Base-by-base conservation (phyloP, 148 eudicot species). In the Camellia granthamiana region DNA sequence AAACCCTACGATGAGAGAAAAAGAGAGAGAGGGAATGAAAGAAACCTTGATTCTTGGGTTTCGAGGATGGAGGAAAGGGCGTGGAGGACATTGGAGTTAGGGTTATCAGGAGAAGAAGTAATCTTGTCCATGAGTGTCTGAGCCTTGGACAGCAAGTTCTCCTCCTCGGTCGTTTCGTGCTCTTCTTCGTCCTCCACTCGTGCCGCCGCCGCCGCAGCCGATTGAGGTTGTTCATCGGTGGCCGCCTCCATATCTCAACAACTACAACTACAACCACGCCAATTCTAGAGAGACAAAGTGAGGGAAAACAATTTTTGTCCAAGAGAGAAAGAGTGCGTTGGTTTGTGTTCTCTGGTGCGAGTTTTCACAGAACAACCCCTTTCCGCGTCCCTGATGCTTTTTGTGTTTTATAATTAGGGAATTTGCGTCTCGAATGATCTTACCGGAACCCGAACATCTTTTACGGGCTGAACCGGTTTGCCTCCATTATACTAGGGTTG, bases 1-100 rank as follows among this genome's bases (percentile, higher is more conserved):
- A 7, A 10, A 58, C 16, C 15, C 9, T 58, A 58, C 13, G 16
- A 3, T 11, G 9, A 58, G 12, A 58, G 3, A 10, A 56, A 56
- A 8, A 56, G 11, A 3, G 11, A 69, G 21, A 61, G 62, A 82
- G 60, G n/a, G 19, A 58, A 42, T 79, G 62, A 76, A 73, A 2
- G 7, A 18, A 43, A 96, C 99, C 97, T 96, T 44, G 89, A 78
- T 84, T 96, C 99, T 58, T 93, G 89, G 18, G 92, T 87, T 85
- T 96, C 98, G 58, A 96, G 90, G 74, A 96, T 86, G 19, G 94
- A 88, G 44, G 98, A 90, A 66, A 94, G 89, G 72, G 98, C 97
- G 76, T 96, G 99, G 66, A 96, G 89, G 54, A 79, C 86, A 60
- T 76, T 81, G 63, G 95, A 88, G 75, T 84, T 96, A 91, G 97